Conservation (phyloP, 163 green algal species). For the Botryococcus braunii region DNA sequence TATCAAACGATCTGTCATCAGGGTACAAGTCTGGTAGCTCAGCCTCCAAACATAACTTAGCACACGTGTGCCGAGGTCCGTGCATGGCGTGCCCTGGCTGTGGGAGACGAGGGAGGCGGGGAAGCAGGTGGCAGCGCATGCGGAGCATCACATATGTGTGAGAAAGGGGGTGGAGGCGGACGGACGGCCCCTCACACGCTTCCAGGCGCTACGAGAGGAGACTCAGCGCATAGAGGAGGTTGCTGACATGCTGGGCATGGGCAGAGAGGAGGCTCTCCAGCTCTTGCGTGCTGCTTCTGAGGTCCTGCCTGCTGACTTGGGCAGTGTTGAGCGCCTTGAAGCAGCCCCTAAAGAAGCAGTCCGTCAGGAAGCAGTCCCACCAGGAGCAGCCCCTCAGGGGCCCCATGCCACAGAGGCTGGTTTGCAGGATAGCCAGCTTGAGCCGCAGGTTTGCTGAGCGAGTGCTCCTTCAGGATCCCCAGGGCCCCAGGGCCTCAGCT, state of each 20-base stretch:
- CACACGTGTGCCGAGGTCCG: no score
- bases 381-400: no score
- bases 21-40: no score
- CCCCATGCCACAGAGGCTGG: no score
- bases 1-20: no score
- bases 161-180: slow-evolving; percentile 33
- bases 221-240: slow-evolving; percentile 50
- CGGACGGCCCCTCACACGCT: slow-evolving; percentile 31
- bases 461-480: not conserved
- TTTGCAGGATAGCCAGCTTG: not conserved
- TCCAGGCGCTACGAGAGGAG: slow-evolving; percentile 26
- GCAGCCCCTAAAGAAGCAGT: not conserved
- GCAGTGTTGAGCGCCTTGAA: not conserved
- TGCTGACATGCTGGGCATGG: slow-evolving; percentile 56
- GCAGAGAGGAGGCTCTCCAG: slow-evolving; percentile 5
- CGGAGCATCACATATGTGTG: slow-evolving; percentile 56
- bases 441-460: not conserved
- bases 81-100: no score
- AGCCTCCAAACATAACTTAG: no score
- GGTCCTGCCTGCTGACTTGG: not conserved
- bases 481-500: not conserved
- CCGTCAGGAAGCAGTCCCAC: not conserved
- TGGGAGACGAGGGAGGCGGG: no score
- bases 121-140: slow-evolving; percentile 64
- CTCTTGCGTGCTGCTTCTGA: slow-evolving; percentile 11